phyloP scores from a whole-genome alignment of 352 stramenopile species.

The Globisporangium rhizosaccharum region DNA sequence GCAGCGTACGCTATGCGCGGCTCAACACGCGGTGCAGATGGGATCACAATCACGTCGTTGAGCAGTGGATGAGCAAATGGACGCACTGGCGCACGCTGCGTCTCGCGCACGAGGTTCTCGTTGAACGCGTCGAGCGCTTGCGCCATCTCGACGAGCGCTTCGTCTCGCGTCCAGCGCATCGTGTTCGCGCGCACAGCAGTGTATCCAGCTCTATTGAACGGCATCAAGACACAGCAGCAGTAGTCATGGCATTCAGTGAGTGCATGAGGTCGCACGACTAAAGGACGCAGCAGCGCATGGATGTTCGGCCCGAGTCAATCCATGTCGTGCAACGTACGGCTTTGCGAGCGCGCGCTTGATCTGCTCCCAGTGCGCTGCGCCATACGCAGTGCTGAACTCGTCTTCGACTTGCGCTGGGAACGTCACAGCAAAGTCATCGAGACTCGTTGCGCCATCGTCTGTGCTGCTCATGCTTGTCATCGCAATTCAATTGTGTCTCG shows the following conservation, averaged over 20 bases:
- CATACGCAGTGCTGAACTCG: conserved; percentile 56
- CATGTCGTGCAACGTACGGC: conserved; percentile 28
- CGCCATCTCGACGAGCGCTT: conserved; percentile 43
- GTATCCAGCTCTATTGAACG: conserved; percentile 40
- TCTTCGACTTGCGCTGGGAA: conserved; percentile 67
- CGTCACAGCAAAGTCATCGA: conserved; percentile 62
- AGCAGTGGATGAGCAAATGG: conserved; percentile 38
- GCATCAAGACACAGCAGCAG: neutral
- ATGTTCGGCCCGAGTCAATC: neutral
- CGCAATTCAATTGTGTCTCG: neutral
- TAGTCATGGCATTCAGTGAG: neutral
- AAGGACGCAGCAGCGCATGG: too few species aligned
- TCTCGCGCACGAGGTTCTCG: conserved; percentile 29
- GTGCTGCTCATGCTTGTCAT: conserved; percentile 13
- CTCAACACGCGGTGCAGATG: conserved; percentile 37
- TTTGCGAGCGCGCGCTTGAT: conserved; percentile 73
- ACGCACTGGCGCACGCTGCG: conserved; percentile 28
- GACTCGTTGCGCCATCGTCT: conserved; percentile 2
- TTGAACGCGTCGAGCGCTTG: conserved; percentile 54
- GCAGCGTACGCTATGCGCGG: conserved; percentile 17
- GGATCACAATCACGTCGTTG: conserved; percentile 63
- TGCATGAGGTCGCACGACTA: neutral
- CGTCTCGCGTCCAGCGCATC: conserved; percentile 43
- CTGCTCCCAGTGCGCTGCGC: conserved; percentile 48
- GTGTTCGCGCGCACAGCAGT: conserved; percentile 83